Conservation (phyloP, 495 filamentous ascomycete genomes). For the Tuber indicum region DNA sequence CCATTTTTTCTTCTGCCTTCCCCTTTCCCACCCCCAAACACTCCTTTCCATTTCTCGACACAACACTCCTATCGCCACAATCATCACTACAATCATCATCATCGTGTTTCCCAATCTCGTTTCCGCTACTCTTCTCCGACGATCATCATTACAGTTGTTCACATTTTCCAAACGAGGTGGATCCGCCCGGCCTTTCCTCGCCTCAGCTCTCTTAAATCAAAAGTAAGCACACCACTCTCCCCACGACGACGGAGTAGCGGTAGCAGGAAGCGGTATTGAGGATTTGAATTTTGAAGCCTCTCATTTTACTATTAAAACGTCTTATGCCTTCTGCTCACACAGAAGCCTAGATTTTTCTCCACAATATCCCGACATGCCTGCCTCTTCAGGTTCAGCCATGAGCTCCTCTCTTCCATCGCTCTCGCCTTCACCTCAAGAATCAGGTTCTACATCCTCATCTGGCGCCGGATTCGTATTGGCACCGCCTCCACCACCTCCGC, state of each 20-base stretch:
- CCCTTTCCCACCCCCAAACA: conserved; percentile 24
- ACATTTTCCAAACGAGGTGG: conserved; percentile 4
- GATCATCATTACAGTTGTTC: background rate
- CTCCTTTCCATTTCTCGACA: conserved; percentile 12
- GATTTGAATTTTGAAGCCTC: background rate
- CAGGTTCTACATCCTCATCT: conserved; percentile 36
- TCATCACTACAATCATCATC: conserved; percentile 20
- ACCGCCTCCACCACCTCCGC: conserved; percentile 39
- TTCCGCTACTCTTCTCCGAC: background rate
- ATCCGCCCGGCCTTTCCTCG: background rate
- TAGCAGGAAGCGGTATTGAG: conserved; percentile 10
- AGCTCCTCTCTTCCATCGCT: conserved; percentile 38
- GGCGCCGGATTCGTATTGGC: conserved; percentile 30
- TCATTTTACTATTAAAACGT: background rate
- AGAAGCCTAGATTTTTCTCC: conserved; percentile 18
- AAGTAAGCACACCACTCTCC: conserved; percentile 1
- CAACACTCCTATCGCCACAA: conserved; percentile 21
- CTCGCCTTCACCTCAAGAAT: conserved; percentile 36
- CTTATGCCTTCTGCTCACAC: background rate
- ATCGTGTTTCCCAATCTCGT: conserved; percentile 16
- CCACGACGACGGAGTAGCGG: background rate
- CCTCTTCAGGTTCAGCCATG: conserved; percentile 28
- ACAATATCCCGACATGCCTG: conserved; percentile 21
- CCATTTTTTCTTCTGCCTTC: conserved; percentile 31
- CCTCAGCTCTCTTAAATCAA: conserved; percentile 1